phyloP scores from a whole-genome alignment of 1,284 basidiomycete species.

The Fomes fomentarius region DNA sequence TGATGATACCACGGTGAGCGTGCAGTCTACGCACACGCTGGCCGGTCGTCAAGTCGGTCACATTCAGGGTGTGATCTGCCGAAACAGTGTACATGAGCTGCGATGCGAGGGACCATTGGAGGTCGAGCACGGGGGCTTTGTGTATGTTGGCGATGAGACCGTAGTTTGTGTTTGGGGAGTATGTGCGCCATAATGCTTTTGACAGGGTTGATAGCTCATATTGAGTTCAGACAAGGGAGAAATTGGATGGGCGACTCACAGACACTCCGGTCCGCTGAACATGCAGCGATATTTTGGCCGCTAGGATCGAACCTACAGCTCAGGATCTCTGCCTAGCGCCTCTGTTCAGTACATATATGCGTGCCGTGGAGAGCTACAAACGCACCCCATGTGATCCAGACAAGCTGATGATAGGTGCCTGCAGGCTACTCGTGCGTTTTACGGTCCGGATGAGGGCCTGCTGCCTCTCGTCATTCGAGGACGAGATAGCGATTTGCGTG shows the following conservation, averaged over 20 bases:
- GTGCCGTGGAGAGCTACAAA: conserved; percentile 5
- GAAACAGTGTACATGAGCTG: conserved; percentile 78
- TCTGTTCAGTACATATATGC: neutral
- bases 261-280: conserved; percentile 78
- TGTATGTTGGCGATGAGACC: conserved; percentile 73
- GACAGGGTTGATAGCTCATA: neutral
- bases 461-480: conserved; percentile 66
- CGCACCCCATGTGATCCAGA: conserved; percentile 75
- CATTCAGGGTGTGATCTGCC: conserved; percentile 79
- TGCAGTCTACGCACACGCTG: conserved; percentile 75
- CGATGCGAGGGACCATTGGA: conserved; percentile 80
- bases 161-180: conserved; percentile 82
- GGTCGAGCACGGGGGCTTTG: conserved; percentile 80
- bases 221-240: neutral
- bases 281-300: conserved; percentile 83
- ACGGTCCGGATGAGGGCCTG: conserved; percentile 79
- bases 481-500: conserved; percentile 73
- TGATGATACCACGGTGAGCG: conserved; percentile 89
- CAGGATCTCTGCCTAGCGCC: conserved; percentile 69
- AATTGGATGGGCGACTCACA: conserved; percentile 53
- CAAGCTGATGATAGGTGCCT: conserved; percentile 81
- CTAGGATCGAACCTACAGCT: conserved; percentile 82
- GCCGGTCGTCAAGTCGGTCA: conserved; percentile 79
- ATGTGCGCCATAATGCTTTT: conserved; percentile 79
- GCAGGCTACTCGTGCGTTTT: conserved; percentile 76